A percentile compares a stretch with the other conserved stretches of the same genome.
Evolutionary conservation across 2,329 filamentous ascomycete species (phyloP).

Genomic region (Aspergillus sp.): DNA sequence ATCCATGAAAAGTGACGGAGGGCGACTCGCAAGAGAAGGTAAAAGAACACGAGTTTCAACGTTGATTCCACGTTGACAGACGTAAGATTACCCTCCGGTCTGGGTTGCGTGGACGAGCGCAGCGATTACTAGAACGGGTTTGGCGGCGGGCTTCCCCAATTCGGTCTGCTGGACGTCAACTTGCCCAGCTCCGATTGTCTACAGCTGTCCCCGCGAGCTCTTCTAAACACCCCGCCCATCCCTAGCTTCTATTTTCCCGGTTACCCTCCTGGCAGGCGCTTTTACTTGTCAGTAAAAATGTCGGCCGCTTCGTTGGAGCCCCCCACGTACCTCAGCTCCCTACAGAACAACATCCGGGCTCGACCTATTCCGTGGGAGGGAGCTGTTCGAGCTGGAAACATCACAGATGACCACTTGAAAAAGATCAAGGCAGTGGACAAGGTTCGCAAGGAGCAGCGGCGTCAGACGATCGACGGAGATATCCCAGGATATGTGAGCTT

Average conservation of each 20-base stretch:
- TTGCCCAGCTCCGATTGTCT: neutral
- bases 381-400: conserved; percentile 86
- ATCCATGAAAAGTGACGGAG: conserved; percentile 7
- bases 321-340: conserved; percentile 79
- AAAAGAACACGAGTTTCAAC: conserved; percentile 1
- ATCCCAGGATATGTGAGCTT: conserved; percentile 76
- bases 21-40: neutral
- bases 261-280: conserved; percentile 13
- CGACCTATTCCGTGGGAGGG: conserved; percentile 98
- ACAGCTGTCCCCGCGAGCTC: neutral
- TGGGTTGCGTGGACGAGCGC: conserved; percentile 22
- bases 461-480: conserved; percentile 77
- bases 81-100: conserved; percentile 4
- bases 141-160: conserved; percentile 17
- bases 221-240: conserved; percentile 4
- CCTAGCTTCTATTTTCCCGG: conserved; percentile 7
- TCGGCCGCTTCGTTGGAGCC: conserved; percentile 81
- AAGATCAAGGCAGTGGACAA: conserved; percentile 98
- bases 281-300: conserved; percentile 14
- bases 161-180: conserved; percentile 12
- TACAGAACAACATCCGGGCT: conserved; percentile 96
- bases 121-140: conserved; percentile 14
- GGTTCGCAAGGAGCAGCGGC: conserved; percentile 86
- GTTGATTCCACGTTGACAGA: conserved; percentile 15
- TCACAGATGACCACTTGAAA: conserved; percentile 89